Percentiles rank a stretch among this genome's conserved stretches.
phyloP scores from a whole-genome alignment of 306 rosid species.

The Styphnolobium japonicum region DNA sequence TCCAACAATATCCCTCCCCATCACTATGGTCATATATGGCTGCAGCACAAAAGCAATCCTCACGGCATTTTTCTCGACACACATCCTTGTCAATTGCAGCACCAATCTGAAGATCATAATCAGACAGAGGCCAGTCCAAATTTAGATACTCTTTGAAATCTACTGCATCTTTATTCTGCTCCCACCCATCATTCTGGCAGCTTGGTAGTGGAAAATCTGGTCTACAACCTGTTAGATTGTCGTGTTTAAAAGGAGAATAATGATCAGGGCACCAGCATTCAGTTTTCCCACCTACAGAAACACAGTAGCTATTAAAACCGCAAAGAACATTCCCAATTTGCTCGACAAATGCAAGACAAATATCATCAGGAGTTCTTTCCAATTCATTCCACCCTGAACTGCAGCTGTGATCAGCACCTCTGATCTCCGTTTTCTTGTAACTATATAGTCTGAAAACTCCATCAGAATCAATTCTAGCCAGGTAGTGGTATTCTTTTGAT shows the following conservation, averaged over 20 bases:
- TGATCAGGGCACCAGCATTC: slow-evolving; percentile 25
- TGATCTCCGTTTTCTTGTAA: background rate
- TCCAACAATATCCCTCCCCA: background rate
- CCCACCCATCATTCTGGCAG: slow-evolving; percentile 17
- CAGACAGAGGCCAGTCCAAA: slow-evolving; percentile 18
- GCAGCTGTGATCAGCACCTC: background rate
- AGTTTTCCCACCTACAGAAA: background rate
- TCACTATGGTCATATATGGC: background rate
- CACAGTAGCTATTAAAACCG: slow-evolving; percentile 27
- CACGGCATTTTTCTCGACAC: background rate
- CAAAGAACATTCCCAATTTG: slow-evolving; percentile 16
- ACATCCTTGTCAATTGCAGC: background rate
- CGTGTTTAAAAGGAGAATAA: slow-evolving; percentile 4
- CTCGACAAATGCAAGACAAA: background rate
- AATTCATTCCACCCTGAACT: background rate
- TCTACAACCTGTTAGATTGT: slow-evolving; percentile 26
- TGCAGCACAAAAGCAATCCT: slow-evolving; percentile 15
- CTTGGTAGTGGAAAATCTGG: slow-evolving; percentile 30
- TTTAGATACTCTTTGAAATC: background rate
- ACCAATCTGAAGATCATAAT: background rate
- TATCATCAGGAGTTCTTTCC: slow-evolving; percentile 21
- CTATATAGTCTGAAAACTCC: slow-evolving; percentile 23
- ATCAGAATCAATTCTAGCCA: slow-evolving; percentile 32
- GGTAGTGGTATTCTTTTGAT: slow-evolving; percentile 9
- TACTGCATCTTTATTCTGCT: background rate